These are phyloP conservation scores for Triglochin maritima DNA, from an alignment of 106 monocot species.

Conservation along the genomic window DNA sequence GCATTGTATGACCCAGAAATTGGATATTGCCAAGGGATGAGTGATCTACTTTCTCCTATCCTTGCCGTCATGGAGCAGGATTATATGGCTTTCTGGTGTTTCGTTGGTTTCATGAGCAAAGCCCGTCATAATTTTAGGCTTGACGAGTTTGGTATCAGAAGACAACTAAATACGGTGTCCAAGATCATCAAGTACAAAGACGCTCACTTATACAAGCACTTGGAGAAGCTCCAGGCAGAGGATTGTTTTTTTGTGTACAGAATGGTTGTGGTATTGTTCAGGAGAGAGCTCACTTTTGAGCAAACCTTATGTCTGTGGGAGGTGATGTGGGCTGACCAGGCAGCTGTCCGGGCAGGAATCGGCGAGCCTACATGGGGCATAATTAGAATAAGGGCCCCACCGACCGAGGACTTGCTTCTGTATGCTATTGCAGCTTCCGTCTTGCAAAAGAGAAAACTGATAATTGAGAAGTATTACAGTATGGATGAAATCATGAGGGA, in stretches of 20 bases:
- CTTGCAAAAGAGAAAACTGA: slow-evolving; percentile 61
- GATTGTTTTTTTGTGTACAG: slow-evolving; percentile 92
- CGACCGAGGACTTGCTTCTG: slow-evolving; percentile 61
- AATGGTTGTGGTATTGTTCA: slow-evolving; percentile 83
- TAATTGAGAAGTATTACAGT: slow-evolving; percentile 71
- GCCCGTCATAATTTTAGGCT: slow-evolving; percentile 86
- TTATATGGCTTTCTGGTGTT: slow-evolving; percentile 82
- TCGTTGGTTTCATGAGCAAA: slow-evolving; percentile 83
- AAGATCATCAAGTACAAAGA: slow-evolving; percentile 78
- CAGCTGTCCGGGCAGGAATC: slow-evolving; percentile 60
- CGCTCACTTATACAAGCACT: slow-evolving; percentile 50
- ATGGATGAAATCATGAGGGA: slow-evolving; percentile 82
- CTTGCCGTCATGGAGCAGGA: slow-evolving; percentile 72
- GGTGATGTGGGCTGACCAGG: slow-evolving; percentile 95
- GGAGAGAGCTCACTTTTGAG: slow-evolving; percentile 74
- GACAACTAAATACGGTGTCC: slow-evolving; percentile 55
- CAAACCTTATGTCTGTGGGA: slow-evolving; percentile 85
- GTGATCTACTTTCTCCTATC: slow-evolving; percentile 72
- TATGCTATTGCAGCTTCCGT: slow-evolving; percentile 90
- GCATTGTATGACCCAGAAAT: slow-evolving; percentile 72
- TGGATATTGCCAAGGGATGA: slow-evolving; percentile 96
- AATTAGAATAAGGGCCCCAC: slow-evolving; percentile 51
- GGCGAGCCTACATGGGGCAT: slow-evolving; percentile 52
- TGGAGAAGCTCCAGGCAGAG: slow-evolving; percentile 77
- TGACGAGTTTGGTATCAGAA: slow-evolving; percentile 76